Evolutionary conservation across 768 basidiomycete species (phyloP), one percentile per base, ranked within the genome.

Genomic region (Tubosaeta sp.): DNA sequence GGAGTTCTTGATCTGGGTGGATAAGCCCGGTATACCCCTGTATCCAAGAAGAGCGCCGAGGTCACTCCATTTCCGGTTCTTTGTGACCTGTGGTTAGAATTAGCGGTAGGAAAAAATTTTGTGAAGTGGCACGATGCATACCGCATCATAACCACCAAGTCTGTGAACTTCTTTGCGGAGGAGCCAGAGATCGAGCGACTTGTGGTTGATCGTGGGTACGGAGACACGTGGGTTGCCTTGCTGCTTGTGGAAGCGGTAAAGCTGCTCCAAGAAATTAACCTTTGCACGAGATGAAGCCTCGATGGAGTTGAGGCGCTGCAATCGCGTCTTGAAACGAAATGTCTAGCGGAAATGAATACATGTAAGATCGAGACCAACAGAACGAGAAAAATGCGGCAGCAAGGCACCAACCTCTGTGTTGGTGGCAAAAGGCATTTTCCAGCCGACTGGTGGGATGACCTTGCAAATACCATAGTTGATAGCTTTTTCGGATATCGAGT

Each of bases 231-330:
- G 77, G 67, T 93, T 92, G 44, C 92, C 92, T 72, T 95, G 93
- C 69, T 97, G 95, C 62, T 90, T 87, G 72, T 98, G 97, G 70
- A 88, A 99, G 61, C 91, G 88, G 71, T 95, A 95, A 45, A 99
- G 80, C 71, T 97, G 93, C 69, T 98, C 95, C 59, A 97, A 73
- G 72, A 97, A 98, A 75, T 97, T 98, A 69, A 98, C 74, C 72
- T 95, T 97, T 46, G 97, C 95, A 60, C 97, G 78, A 54, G 94
- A 95, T 33, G 95, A 90, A 14, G 97, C 97, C 73, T 98, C 95
- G 59, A 99, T 92, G 57, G 91, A 94, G 70, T 97, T 97, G 63
- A 99, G 77, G 56, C 90, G 84, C 70, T 97, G 94, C 39, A 98
- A 73, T 46, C 97, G 85, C 47, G 95, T 99, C 72, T 91, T 91